These are phyloP conservation scores for Phaffomyces thermotolerans DNA, from an alignment of 805 yeast species.

Conservation along the genomic window DNA sequence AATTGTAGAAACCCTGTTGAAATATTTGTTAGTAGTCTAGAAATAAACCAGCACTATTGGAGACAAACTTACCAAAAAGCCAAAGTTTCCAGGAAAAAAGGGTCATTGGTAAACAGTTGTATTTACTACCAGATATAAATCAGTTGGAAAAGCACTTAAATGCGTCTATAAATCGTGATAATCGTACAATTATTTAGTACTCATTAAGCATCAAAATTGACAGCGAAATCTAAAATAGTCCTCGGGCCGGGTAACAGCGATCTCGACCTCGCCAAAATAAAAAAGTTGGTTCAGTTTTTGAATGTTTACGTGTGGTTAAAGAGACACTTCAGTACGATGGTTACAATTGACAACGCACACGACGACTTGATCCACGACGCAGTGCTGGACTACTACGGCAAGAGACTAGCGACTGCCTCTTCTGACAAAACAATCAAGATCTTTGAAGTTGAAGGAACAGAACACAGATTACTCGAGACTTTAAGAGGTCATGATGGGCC, in stretches of 20 bases:
- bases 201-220: not conserved
- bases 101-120: too few relatives aligned
- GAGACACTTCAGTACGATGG: conserved; percentile 32
- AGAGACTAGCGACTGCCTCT: conserved; percentile 90
- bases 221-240: not conserved
- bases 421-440: conserved; percentile 94
- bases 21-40: not conserved
- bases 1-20: not conserved
- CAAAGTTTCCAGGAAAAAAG: not conserved
- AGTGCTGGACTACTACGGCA: conserved; percentile 93
- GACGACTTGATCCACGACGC: conserved; percentile 95
- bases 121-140: too few relatives aligned
- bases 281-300: too few relatives aligned
- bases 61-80: not conserved
- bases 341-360: conserved; percentile 84
- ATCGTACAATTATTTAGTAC: too few relatives aligned
- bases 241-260: too few relatives aligned
- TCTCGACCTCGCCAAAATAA: too few relatives aligned
- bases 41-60: not conserved
- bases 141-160: too few relatives aligned
- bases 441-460: conserved; percentile 84
- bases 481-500: conserved; percentile 95
- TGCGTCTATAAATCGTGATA: too few relatives aligned
- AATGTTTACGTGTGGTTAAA: too few relatives aligned
- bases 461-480: conserved; percentile 76